A percentile compares a stretch with the other conserved stretches of the same genome.
Evolutionary conservation across 2,329 filamentous ascomycete genomes (phyloP).

Genomic region (Paradendryphiella salina): DNA sequence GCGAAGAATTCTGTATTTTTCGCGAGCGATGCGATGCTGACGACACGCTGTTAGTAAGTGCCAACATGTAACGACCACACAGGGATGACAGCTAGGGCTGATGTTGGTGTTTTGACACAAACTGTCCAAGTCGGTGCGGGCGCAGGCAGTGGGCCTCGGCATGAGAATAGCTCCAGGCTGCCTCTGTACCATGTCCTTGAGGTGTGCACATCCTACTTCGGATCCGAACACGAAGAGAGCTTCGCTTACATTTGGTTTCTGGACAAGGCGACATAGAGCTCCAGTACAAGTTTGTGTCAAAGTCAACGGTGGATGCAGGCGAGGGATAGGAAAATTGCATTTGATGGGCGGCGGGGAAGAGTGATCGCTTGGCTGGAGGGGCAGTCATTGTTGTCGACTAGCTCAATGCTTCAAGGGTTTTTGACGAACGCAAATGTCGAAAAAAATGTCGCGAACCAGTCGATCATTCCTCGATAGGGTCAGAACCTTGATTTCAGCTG

Average conservation of each 20-base stretch:
- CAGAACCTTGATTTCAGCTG: not conserved
- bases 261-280: conserved; percentile 28
- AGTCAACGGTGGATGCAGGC: conserved; percentile 27
- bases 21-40: conserved; percentile 12
- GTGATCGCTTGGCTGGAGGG: conserved; percentile 27
- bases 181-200: not conserved
- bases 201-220: not conserved
- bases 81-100: not conserved
- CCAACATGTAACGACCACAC: not conserved
- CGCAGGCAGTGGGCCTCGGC: conserved; percentile 4
- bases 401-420: conserved; percentile 8
- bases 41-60: conserved; percentile 7
- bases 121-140: not conserved
- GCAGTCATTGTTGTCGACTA: conserved; percentile 28
- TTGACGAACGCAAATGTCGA: conserved; percentile 5
- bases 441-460: conserved; percentile 2
- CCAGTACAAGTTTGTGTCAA: conserved; percentile 29
- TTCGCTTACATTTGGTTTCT: conserved; percentile 30
- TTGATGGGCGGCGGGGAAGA: conserved; percentile 28
- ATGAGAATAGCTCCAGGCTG: conserved; percentile 1
- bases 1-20: conserved; percentile 15
- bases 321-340: conserved; percentile 25
- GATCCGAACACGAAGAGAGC: conserved; percentile 14
- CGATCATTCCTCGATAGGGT: conserved; percentile 15
- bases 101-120: conserved; percentile 1